Conservation (phyloP, 2,329 filamentous ascomycete genomes). For the Cercospora zeae-maydis region DNA sequence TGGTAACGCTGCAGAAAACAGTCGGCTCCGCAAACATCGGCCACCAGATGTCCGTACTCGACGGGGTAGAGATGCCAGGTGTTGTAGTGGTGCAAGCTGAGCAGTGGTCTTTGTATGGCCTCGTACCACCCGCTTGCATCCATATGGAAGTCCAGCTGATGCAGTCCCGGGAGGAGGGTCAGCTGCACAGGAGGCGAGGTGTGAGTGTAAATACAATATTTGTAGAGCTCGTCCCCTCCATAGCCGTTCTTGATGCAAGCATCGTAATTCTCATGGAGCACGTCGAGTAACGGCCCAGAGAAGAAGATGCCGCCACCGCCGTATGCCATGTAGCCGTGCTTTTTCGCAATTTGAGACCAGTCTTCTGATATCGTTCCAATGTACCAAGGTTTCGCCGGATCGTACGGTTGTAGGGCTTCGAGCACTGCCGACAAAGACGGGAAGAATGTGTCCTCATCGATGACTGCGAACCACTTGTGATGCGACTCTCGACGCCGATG, state of each 20-base stretch:
- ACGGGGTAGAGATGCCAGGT: constrained; percentile 14
- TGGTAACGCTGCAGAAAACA: constrained; percentile 17
- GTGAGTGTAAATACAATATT: constrained; percentile 8
- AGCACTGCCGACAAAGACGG: constrained; percentile 13
- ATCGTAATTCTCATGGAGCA: constrained; percentile 9
- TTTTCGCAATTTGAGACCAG: constrained; percentile 6
- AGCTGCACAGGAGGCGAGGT: constrained; percentile 15
- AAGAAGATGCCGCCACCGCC: constrained; percentile 20
- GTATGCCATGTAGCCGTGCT: constrained; percentile 19
- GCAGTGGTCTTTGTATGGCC: neutral
- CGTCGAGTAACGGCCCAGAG: constrained; percentile 11
- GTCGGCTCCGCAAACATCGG: constrained; percentile 11
- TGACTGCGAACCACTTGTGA: constrained; percentile 17
- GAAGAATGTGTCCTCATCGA: constrained; percentile 26
- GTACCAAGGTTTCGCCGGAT: constrained; percentile 11
- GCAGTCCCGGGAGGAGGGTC: constrained; percentile 14
- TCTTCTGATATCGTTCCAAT: constrained; percentile 18
- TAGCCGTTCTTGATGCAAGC: constrained; percentile 1
- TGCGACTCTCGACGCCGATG: neutral
- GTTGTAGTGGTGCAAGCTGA: constrained; percentile 20
- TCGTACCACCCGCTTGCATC: constrained; percentile 19
- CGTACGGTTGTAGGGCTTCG: constrained; percentile 12
- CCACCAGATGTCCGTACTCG: constrained; percentile 15
- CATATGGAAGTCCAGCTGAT: constrained; percentile 18
- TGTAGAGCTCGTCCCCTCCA: constrained; percentile 12